Evolutionary conservation across 192 early-diverging fungal genomes (phyloP).

Genomic region (Linderina pennispora): DNA sequence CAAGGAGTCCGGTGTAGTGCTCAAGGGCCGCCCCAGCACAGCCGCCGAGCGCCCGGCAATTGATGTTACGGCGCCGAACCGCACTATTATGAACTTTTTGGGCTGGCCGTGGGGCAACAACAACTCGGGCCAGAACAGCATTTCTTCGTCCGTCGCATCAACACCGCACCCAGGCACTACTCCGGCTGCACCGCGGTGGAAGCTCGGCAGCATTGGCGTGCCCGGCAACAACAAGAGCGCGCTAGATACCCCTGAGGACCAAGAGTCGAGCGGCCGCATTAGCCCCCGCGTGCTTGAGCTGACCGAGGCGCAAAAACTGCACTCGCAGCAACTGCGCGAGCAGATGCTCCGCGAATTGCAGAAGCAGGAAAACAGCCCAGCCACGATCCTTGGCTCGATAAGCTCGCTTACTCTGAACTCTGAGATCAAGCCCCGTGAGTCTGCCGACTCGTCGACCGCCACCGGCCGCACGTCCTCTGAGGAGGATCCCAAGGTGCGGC

Average conservation of each 20-base stretch:
- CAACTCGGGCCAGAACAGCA: background rate
- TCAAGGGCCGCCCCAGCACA: constrained; percentile 3
- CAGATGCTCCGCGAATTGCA: constrained; percentile 33
- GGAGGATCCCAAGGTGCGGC: background rate
- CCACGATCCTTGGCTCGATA: constrained; percentile 12
- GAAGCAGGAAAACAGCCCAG: constrained; percentile 17
- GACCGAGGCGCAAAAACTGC: constrained; percentile 18
- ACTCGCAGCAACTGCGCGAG: constrained; percentile 34
- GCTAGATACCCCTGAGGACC: background rate
- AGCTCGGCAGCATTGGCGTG: constrained; percentile 1
- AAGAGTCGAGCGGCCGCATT: constrained; percentile 9
- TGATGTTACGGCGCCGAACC: background rate
- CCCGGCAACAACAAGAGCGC: background rate
- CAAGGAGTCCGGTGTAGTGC: constrained; percentile 16
- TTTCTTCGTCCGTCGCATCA: background rate
- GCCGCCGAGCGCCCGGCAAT: background rate
- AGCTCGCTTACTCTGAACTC: background rate
- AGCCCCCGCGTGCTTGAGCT: constrained; percentile 32
- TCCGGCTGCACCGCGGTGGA: background rate
- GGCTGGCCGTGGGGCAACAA: constrained; percentile 43
- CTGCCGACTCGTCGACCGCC: background rate
- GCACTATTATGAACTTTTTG: constrained; percentile 19
- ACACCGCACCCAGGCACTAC: background rate
- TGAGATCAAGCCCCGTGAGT: background rate
- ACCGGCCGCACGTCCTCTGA: background rate